Evolutionary conservation across 1,139 yeast genomes (phyloP).

Genomic region (Saccharomycopsis crataegensis): DNA sequence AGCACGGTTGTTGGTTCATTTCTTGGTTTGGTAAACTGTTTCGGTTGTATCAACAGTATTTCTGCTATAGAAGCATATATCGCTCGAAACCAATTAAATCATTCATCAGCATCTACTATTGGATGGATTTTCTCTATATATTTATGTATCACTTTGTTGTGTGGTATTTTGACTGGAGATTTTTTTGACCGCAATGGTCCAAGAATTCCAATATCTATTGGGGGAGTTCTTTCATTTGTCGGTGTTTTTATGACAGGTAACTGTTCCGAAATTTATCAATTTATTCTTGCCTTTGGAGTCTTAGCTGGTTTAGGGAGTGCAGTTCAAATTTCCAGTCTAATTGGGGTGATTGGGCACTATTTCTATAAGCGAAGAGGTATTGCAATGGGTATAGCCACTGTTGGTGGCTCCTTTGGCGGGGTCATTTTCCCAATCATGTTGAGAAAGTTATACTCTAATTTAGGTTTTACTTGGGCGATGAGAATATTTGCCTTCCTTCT

Average conservation of each 20-base stretch:
- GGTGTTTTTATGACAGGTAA: conserved; percentile 48
- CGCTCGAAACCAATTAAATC: conserved; percentile 44
- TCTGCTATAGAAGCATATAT: conserved; percentile 69
- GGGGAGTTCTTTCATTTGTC: conserved; percentile 36
- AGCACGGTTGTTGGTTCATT: conserved; percentile 51
- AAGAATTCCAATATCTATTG: conserved; percentile 35
- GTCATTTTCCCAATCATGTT: conserved; percentile 54
- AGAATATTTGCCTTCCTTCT: conserved; percentile 47
- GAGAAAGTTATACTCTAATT: conserved; percentile 40
- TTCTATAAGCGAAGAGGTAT: conserved; percentile 45
- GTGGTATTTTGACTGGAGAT: conserved; percentile 52
- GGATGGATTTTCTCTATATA: conserved; percentile 71
- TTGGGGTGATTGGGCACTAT: conserved; percentile 53
- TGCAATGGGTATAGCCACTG: conserved; percentile 52
- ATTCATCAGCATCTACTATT: conserved; percentile 41
- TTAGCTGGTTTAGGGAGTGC: conserved; percentile 51
- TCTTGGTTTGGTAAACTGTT: conserved; percentile 52
- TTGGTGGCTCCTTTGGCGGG: conserved; percentile 63
- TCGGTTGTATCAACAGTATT: conserved; percentile 59
- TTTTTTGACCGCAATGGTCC: conserved; percentile 45
- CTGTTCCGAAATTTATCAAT: conserved; percentile 43
- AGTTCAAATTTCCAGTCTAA: conserved; percentile 46
- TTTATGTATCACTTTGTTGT: conserved; percentile 48
- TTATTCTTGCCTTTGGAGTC: conserved; percentile 45
- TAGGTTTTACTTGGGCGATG: conserved; percentile 59